Base-by-base conservation (phyloP, 495 filamentous ascomycete genomes). In the Xanthoparmelia taractica region DNA sequence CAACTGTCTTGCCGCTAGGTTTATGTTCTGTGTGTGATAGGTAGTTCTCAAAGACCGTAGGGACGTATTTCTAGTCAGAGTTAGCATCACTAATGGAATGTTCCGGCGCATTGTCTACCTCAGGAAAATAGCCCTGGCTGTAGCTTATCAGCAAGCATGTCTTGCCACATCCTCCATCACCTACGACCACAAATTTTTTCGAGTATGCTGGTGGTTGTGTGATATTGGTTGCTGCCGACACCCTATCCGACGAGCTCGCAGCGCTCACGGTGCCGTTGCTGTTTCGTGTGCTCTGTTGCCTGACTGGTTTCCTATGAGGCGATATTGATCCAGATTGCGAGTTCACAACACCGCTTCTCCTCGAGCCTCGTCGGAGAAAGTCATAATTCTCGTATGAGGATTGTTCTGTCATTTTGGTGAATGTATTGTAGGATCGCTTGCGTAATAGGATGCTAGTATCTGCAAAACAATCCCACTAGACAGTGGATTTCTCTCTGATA, bases 41-140 rank as follows among this genome's bases (percentile, higher is more conserved):
- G 81, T 98, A 98, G 78, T 98, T 98, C 72, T 98, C 94, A 73
- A 98, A 98, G 64, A 98, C 94, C 0, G 94, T 98, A 4, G 94
- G 94, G 57, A 98, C 93, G 72, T 98, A 98, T 97, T 97, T 98
- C 94, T 98, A 61, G 60, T 34, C 37, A 48, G 34, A 50, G 41
- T 71, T 55, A 70, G 66, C 61, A 59, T 47, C 50, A 25, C 3
- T 36, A 25, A 8, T 15, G 8, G 38, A 54, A 57, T 5, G 25
- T 23, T 11, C 11, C 33, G 15, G 33, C 7, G 57, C 37, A 17
- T 60, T 69, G 65, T 79, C 43, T 79, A 96, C 94, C 88, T 98
- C 95, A 74, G 94, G 94, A 73, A 98, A 98, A 74, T 95, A 94
- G 17, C 94, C 94, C 80, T 96, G 90, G 65, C 91, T 95, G 75